A percentile compares a stretch with the other conserved stretches of the same genome.
These are phyloP conservation scores for Venturia nashicola DNA, from an alignment of 2,329 filamentous ascomycete species.

Conservation along the genomic window DNA sequence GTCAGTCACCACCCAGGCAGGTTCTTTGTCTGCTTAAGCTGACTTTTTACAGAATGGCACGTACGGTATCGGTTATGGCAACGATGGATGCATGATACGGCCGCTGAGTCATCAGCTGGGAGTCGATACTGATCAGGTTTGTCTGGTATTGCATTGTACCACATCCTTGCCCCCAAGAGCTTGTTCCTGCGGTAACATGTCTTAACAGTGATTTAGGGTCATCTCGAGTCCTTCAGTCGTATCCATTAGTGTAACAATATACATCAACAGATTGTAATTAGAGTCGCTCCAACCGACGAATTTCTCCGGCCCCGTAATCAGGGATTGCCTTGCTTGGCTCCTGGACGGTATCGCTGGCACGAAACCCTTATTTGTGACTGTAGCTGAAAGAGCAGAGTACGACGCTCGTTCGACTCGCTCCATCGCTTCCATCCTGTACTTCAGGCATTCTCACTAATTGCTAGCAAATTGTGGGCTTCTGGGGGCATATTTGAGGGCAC, in stretches of 20 bases:
- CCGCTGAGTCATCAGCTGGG: background rate
- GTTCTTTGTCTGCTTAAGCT: background rate
- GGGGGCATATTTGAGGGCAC: background rate
- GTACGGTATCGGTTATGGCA: background rate
- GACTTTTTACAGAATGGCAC: background rate
- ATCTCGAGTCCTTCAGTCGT: background rate
- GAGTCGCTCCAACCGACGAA: background rate
- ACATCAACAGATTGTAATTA: background rate
- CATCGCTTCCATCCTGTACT: background rate
- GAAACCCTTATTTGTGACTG: background rate
- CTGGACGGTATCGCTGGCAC: background rate
- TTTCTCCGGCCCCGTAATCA: background rate
- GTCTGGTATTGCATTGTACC: background rate
- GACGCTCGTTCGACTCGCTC: background rate
- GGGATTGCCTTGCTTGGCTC: background rate
- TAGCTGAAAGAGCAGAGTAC: background rate
- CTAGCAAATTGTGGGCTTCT: background rate
- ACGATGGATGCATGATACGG: background rate
- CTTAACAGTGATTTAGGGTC: slow-evolving; percentile 1
- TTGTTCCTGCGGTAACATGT: background rate
- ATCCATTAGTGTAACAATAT: background rate
- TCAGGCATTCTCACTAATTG: background rate
- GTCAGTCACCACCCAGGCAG: background rate
- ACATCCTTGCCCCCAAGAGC: background rate
- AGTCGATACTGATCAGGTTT: background rate